A percentile compares a stretch with the other conserved stretches of the same genome.
phyloP scores from a whole-genome alignment of 202 grass and related monocot species.

The Elaeis oleifera region DNA sequence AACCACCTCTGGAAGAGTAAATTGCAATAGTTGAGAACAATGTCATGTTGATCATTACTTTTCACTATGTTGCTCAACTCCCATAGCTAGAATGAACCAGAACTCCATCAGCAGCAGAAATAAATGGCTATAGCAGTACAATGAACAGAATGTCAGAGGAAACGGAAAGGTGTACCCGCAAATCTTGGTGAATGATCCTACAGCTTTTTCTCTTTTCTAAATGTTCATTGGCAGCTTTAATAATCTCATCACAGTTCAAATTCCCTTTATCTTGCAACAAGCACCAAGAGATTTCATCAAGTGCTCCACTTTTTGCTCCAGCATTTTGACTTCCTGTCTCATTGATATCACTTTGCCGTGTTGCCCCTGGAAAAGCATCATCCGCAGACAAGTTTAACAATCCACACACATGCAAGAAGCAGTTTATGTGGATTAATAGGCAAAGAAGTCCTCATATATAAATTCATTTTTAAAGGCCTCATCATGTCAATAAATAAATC shows the following conservation, averaged over 20 bases:
- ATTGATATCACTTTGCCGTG: conserved; percentile 38
- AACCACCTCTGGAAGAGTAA: conserved; percentile 76
- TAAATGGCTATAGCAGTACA: not conserved
- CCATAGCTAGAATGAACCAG: conserved; percentile 53
- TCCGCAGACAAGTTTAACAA: not conserved
- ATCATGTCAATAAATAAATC: no score
- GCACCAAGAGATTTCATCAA: conserved; percentile 41
- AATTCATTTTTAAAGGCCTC: no score
- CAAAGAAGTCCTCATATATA: no score
- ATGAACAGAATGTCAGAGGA: no score
- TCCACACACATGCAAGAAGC: not conserved
- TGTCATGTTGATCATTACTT: conserved; percentile 47
- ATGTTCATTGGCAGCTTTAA: conserved; percentile 44
- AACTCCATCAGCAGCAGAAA: conserved; percentile 12
- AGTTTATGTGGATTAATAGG: no score
- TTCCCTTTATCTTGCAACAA: conserved; percentile 40
- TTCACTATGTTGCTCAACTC: conserved; percentile 43
- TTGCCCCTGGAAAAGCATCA: conserved; percentile 46
- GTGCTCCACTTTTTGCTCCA: conserved; percentile 51
- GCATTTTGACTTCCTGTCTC: conserved; percentile 40
- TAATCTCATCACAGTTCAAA: conserved; percentile 28
- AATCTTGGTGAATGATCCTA: conserved; percentile 40
- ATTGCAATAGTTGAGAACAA: conserved; percentile 60
- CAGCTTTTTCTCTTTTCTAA: conserved; percentile 39
- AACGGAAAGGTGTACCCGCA: conserved; percentile 35